Conservation (phyloP, 2,329 filamentous ascomycete species). For the Colletotrichum sidae region DNA sequence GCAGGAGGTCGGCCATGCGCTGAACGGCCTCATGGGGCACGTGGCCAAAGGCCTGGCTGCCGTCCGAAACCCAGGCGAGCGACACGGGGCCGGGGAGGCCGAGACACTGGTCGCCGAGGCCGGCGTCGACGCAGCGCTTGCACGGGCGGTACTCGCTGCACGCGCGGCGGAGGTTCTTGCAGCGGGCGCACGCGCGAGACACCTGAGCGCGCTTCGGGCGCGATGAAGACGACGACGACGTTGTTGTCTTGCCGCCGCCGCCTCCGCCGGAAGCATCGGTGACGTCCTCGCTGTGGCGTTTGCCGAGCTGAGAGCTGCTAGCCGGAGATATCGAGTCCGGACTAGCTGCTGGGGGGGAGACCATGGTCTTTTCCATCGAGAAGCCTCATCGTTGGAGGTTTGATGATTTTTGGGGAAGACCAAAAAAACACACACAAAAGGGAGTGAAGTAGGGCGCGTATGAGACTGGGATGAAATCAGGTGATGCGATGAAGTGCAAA, state of each 20-base stretch:
- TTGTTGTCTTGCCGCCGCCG: constrained; percentile 17
- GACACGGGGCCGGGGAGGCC: constrained; percentile 36
- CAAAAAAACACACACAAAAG: too few species aligned
- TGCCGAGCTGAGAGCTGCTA: constrained; percentile 36
- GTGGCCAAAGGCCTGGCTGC: constrained; percentile 40
- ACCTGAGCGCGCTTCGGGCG: constrained; percentile 48
- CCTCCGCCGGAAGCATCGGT: constrained; percentile 6
- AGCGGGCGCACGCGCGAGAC: constrained; percentile 56
- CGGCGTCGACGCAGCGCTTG: constrained; percentile 54
- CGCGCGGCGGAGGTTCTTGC: constrained; percentile 55
- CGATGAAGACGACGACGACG: not conserved
- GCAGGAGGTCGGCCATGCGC: constrained; percentile 49
- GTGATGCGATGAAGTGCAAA: too few species aligned
- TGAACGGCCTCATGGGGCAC: constrained; percentile 42
- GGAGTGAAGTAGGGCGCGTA: too few species aligned
- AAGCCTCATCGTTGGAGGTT: constrained; percentile 31
- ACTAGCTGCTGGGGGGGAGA: constrained; percentile 36
- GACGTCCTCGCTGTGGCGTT: constrained; percentile 26
- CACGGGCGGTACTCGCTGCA: constrained; percentile 59
- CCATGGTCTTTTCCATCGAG: constrained; percentile 33
- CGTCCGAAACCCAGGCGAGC: constrained; percentile 38
- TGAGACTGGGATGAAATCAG: too few species aligned
- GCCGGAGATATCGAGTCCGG: constrained; percentile 32
- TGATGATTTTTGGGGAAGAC: not conserved
- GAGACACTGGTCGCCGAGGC: constrained; percentile 53